Base-by-base conservation (phyloP, 23 red algal genomes). In the Chondrus crispus region DNA sequence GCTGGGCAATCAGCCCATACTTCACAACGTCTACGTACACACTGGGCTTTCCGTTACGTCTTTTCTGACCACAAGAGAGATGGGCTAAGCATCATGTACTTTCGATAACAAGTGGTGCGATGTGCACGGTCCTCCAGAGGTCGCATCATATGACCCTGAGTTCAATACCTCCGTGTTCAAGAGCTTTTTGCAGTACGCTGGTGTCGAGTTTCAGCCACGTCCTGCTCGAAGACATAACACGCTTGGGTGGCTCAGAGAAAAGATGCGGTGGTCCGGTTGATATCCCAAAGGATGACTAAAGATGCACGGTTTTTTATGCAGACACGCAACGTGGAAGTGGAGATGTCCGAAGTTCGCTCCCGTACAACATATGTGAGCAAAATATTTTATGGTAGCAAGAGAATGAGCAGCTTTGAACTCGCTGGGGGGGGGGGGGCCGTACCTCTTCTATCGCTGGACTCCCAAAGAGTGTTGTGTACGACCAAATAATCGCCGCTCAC, bases 361-460 rank as follows among this genome's bases (percentile, higher is more conserved):
- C 24, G 46, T 12, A 46, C 85, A 1, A 77, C 85, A 1, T 79
- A 71, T 62, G 29, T 89, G 41, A 78, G 85, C 4, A 89, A 78
- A 28, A 19, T 73, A 5, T 58, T 89, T 50, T 75, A 75, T 28
- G 66, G 85, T 4, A 69, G 85, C 11, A 71, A 57, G 8, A 63
- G 54, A 39, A 14, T 66, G 18, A 89, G 85, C n/a, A 76, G 68
- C 26, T 76, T 89, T 55, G 85, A 89, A 58, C 42, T 89, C 16
- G 62, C 66, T 5, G 28, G 69, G 16, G 49, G 69, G 1, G 74
- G 58, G 28, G 69, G 16, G 49, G 69, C 1, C 77, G 58, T 40
- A 76, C 85, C 16, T 69, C 85, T 2, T 19, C 37, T 26, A 7
- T 89, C 20, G 39, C 53, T 2, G 85, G 85, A 20, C 26, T 89